Base-by-base conservation (phyloP, 2,329 filamentous ascomycete genomes). In the Aspergillus ochraceus region DNA sequence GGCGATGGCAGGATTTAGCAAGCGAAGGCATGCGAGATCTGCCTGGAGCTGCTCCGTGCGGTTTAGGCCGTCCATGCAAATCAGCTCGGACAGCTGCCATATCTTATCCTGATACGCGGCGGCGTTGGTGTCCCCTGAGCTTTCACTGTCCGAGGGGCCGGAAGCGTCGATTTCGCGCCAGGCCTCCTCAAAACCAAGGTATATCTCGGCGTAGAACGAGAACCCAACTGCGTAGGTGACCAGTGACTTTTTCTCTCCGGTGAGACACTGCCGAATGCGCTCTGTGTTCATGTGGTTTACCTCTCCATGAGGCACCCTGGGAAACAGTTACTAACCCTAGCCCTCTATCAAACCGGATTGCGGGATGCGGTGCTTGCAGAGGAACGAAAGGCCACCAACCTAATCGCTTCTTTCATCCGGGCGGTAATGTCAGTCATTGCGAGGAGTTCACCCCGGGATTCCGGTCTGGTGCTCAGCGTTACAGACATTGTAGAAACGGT, bases 111-210 rank as follows among this genome's bases (percentile, higher is more conserved):
- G 36, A 42, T 42, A 42, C 6, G 4, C 36, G 17, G 17, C 6
- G 17, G 6, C 6, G 17, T n/a, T 5, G 17, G 14, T 42, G 36
- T 14, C 36, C 14, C 19, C 17, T 42, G 36, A 17, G 17, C 36
- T 42, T 8, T 42, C 36, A 14, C 36, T n/a, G 12, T 42, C 36
- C 36, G 36, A 42, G 14, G 12, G 6, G 6, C 9, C 9, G 24
- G 17, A n/a, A 26, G 26, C 26, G 20, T 42, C 30, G n/a, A 46
- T n/a, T 8, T 47, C 52, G 14, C 14, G 2, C 52, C 52, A 54
- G 20, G 22, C 52, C 24, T 54, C 52, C 30, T 54, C 52, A 8
- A 54, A 54, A 12, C 14, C 52, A 29, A 54, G 19, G 52, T 54
- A 54, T 29, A 54, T 46, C 39, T 46, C 36, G 10, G 39, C 52